A percentile compares a stretch with the other conserved stretches of the same genome.
These are phyloP conservation scores for Exophiala lecanii-corni DNA, from an alignment of 2,329 filamentous ascomycete genomes.

Conservation along the genomic window DNA sequence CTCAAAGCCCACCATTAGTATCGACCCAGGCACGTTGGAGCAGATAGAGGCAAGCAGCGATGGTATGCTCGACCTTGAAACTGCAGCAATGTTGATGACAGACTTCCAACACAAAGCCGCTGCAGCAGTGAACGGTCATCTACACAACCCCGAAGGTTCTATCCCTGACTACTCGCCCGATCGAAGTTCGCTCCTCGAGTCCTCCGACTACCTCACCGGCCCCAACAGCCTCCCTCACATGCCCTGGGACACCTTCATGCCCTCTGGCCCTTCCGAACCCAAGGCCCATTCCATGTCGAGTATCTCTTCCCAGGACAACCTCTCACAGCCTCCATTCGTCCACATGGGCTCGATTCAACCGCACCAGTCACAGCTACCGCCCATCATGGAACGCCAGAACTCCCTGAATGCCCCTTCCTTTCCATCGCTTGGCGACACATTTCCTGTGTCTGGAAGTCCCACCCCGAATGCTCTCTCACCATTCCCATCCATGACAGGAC, in stretches of 20 bases:
- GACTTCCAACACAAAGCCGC: constrained; percentile 97
- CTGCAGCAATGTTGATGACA: constrained; percentile 96
- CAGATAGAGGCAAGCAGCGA: constrained; percentile 90
- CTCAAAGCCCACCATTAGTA: constrained; percentile 70
- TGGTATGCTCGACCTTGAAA: constrained; percentile 90
- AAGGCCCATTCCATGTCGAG: constrained; percentile 72
- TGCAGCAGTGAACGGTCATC: constrained; percentile 52
- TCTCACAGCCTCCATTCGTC: constrained; percentile 59
- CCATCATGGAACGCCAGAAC: constrained; percentile 62
- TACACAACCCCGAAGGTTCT: constrained; percentile 43
- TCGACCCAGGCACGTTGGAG: constrained; percentile 82
- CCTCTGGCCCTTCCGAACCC: constrained; percentile 62
- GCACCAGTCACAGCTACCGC: constrained; percentile 61
- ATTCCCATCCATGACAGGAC: constrained; percentile 62
- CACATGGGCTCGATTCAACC: constrained; percentile 54
- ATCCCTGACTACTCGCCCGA: constrained; percentile 68
- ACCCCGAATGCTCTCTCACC: constrained; percentile 72
- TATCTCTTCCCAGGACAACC: constrained; percentile 60
- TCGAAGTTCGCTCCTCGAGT: constrained; percentile 68
- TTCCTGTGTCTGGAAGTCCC: constrained; percentile 63
- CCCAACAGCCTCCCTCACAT: constrained; percentile 79
- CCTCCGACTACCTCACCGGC: constrained; percentile 69
- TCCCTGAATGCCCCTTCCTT: constrained; percentile 57
- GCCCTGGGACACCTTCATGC: constrained; percentile 86
- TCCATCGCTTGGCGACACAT: constrained; percentile 67